Evolutionary conservation across 2,329 filamentous ascomycete genomes (phyloP), one percentile per base, ranked within the genome.

Genomic region (Ascochyta lentis): DNA sequence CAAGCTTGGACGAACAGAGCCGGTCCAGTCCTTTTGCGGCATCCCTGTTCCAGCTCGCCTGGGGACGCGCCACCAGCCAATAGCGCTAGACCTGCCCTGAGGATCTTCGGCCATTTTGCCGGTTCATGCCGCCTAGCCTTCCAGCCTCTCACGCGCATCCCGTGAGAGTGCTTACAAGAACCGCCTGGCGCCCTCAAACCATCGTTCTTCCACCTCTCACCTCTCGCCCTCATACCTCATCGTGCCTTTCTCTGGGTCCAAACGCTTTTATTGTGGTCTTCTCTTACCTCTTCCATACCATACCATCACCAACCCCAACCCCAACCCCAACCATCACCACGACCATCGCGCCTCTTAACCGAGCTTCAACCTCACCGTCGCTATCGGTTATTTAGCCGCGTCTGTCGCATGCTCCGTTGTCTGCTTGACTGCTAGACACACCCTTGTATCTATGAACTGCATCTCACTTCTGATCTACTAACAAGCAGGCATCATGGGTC

Each of bases 401-500:
- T 49, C 33, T 49, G 61, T 67, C 63, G 64, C 67, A 63, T 70
- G 63, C 66, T 67, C 44, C 50, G 58, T 59, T 54, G 60, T 66
- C 65, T 69, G 68, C 67, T 61, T 50, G 61, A 59, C 60, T 65
- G 54, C 54, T 54, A 61, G 58, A 62, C 69, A 69, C 65, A 61
- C 63, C 54, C 53, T 66, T 69, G 72, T 75, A 75, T 75, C 70
- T 62, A 61, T 67, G 44, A 60, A 61, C 54, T 59, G 58, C 58
- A 63, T 54, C 48, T 61, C 49, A 60, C 59, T 63, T 66, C 58
- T 72, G 57, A 69, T 59, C 60, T 74, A 76, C 74, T 76, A 74
- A 74, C 71, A 71, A 56, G 69, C 74, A 76, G 73, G 71, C 48
- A 71, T 63, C 63, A 78, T 77, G 75, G 75, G 70, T 65, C 72